These are phyloP conservation scores for Polytrichum formosum DNA, from an alignment of 225 moss, liverwort and hornwort species.

Conservation along the genomic window DNA sequence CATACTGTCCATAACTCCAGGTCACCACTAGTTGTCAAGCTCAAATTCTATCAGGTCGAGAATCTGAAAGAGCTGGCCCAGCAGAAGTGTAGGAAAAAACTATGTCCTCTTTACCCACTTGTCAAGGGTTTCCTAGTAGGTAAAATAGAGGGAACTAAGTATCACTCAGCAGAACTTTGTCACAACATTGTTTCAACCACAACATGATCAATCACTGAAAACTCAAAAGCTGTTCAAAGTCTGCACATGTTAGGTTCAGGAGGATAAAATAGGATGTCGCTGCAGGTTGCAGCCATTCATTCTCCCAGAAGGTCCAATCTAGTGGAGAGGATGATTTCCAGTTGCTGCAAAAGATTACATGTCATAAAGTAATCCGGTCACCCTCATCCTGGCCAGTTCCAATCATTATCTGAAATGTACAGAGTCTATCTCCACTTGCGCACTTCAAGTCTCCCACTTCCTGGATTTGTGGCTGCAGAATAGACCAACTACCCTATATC, in stretches of 20 bases:
- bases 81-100: too few relatives aligned
- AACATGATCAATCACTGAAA: too few relatives aligned
- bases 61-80: too few relatives aligned
- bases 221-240: too few relatives aligned
- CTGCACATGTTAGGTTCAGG: neutral
- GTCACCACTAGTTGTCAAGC: too few relatives aligned
- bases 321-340: neutral
- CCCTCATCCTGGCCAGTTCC: neutral
- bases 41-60: too few relatives aligned
- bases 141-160: too few relatives aligned
- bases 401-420: neutral
- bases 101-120: too few relatives aligned
- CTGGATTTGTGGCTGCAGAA: constrained; percentile 6
- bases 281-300: neutral
- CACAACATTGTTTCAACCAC: too few relatives aligned
- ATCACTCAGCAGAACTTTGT: too few relatives aligned
- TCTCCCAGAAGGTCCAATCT: neutral
- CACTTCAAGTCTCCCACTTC: neutral
- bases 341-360: neutral
- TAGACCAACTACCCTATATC: constrained; percentile 9
- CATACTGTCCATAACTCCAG: too few relatives aligned
- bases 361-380: neutral
- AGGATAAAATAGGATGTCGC: neutral
- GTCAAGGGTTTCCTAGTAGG: too few relatives aligned
- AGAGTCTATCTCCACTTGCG: constrained; percentile 1